These are phyloP conservation scores for Monascus purpureus DNA, from an alignment of 495 filamentous ascomycete genomes.

Conservation along the genomic window DNA sequence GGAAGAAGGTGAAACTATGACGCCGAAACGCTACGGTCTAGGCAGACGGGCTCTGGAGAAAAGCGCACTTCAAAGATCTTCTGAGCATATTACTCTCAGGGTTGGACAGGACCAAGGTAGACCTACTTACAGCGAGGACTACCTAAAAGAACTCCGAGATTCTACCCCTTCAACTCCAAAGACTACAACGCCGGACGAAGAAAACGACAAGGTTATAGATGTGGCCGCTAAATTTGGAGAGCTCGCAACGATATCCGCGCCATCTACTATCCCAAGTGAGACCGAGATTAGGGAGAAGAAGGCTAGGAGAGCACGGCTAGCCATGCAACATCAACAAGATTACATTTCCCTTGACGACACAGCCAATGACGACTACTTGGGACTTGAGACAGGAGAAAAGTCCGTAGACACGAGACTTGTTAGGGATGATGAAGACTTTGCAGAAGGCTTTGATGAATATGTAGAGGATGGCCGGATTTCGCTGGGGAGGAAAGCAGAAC, in stretches of 20 bases:
- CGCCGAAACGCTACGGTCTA: conserved; percentile 56
- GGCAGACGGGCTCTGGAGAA: conserved; percentile 58
- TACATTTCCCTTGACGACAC: conserved; percentile 64
- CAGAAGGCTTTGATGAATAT: conserved; percentile 88
- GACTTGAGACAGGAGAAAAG: conserved; percentile 31
- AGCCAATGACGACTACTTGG: conserved; percentile 33
- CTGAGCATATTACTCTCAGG: conserved; percentile 37
- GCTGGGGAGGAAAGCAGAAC: conserved; percentile 66
- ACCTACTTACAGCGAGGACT: conserved; percentile 76
- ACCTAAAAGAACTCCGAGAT: conserved; percentile 68
- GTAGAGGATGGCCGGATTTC: conserved; percentile 72
- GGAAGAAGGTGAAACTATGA: conserved; percentile 42
- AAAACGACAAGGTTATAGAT: conserved; percentile 50
- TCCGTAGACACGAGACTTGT: conserved; percentile 56
- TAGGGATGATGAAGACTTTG: conserved; percentile 83
- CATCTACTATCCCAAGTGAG: conserved; percentile 56
- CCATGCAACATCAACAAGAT: conserved; percentile 63
- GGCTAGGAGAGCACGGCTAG: conserved; percentile 64
- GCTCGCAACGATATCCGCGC: conserved; percentile 20
- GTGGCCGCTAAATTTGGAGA: conserved; percentile 50
- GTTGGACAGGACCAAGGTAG: conserved; percentile 50
- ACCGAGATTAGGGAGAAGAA: conserved; percentile 92
- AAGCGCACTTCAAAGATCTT: conserved; percentile 45
- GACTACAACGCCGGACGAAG: conserved; percentile 31
- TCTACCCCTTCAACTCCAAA: conserved; percentile 71